These are phyloP conservation scores for Amanita phalloides DNA, from an alignment of 768 basidiomycete genomes.

Conservation along the genomic window DNA sequence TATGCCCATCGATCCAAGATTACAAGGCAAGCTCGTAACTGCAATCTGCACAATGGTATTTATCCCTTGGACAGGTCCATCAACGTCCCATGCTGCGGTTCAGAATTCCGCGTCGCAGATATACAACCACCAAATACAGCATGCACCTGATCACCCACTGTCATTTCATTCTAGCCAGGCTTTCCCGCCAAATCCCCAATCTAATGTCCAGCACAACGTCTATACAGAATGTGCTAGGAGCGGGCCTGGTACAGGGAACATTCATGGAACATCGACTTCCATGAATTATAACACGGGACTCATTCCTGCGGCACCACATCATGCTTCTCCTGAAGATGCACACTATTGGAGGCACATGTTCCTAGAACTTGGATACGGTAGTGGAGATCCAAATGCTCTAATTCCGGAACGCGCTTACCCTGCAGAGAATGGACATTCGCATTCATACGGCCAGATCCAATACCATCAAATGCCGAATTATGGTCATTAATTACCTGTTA, in stretches of 20 bases:
- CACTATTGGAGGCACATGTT: conserved; percentile 72
- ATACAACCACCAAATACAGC: conserved; percentile 24
- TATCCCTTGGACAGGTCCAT: conserved; percentile 13
- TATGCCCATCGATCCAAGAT: conserved; percentile 43
- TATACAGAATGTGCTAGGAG: conserved; percentile 3
- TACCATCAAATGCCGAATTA: conserved; percentile 6
- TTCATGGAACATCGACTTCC: conserved; percentile 4
- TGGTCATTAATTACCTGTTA: conserved; percentile 1
- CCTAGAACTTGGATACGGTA: conserved; percentile 57
- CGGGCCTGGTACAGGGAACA: conserved; percentile 4
- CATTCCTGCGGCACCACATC: conserved; percentile 26
- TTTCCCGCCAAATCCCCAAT: conserved; percentile 20
- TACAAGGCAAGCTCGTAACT: conserved; percentile 32
- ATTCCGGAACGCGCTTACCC: not conserved
- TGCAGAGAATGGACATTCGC: conserved; percentile 4
- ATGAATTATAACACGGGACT: conserved; percentile 21
- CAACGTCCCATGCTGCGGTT: conserved; percentile 13
- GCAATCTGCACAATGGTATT: conserved; percentile 6
- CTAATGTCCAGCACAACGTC: conserved; percentile 7
- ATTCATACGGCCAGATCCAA: conserved; percentile 6
- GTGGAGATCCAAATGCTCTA: conserved; percentile 18
- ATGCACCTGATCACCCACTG: conserved; percentile 24
- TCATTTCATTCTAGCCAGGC: conserved; percentile 32
- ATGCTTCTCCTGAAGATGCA: conserved; percentile 49
- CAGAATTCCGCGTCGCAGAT: conserved; percentile 20